Evolutionary conservation across 768 basidiomycete species (phyloP).

Genomic region (Boletus huronensis): DNA sequence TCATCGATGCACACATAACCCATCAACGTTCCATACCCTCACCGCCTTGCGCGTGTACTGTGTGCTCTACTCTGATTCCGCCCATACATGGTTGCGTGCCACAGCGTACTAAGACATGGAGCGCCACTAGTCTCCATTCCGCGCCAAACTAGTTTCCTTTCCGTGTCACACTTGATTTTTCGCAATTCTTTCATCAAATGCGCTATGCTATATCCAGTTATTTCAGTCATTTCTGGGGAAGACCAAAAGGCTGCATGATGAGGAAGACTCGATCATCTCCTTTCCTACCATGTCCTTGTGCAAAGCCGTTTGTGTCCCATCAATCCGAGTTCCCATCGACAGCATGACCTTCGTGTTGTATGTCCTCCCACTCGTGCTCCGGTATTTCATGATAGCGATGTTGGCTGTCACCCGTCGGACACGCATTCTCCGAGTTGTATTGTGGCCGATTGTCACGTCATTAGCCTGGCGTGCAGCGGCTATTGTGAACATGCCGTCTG

Average conservation of each 20-base stretch:
- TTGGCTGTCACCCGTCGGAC: conserved; percentile 48
- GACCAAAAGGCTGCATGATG: not conserved
- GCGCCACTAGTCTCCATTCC: no score
- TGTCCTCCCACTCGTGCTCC: conserved; percentile 40
- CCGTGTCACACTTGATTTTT: not conserved
- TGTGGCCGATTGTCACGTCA: conserved; percentile 45
- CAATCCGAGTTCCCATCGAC: conserved; percentile 19
- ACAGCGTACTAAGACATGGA: no score
- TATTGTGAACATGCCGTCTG: conserved; percentile 6
- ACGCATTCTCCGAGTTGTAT: conserved; percentile 39
- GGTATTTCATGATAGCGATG: conserved; percentile 48
- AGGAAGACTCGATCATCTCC: not conserved
- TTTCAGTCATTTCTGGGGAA: not conserved
- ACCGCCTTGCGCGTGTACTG: no score
- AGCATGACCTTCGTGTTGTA: conserved; percentile 32
- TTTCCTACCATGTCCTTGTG: not conserved
- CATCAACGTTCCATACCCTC: no score
- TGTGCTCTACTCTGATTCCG: no score
- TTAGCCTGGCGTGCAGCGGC: conserved; percentile 38
- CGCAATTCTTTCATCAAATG: not conserved
- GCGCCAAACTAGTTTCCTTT: no score
- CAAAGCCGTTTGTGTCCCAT: not conserved
- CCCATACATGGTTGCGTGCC: no score
- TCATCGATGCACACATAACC: no score
- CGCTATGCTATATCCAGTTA: not conserved